Percentiles rank a stretch among this genome's conserved stretches.
Evolutionary conservation across 139 green algal species (phyloP).

Genomic region (Picochlorum sp.): DNA sequence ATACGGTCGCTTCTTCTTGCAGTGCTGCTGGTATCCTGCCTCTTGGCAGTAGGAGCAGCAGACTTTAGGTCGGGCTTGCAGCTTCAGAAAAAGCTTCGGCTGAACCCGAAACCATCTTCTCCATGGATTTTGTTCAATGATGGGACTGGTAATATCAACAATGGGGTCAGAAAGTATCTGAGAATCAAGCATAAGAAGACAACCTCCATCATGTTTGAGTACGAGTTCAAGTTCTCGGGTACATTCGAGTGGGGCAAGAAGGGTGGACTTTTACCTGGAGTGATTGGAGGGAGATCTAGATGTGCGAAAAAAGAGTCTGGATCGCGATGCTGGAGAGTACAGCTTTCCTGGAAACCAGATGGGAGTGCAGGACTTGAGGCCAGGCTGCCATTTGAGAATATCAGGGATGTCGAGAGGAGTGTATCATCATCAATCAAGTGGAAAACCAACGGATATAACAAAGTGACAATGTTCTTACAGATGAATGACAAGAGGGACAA

Average conservation of each 20-base stretch:
- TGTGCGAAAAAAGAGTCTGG: neutral
- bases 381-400: neutral
- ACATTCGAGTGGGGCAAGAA: neutral
- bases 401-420: neutral
- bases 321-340: neutral
- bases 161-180: neutral
- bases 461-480: neutral
- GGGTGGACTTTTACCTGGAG: neutral
- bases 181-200: conserved; percentile 1
- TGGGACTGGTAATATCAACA: neutral
- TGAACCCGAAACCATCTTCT: no score
- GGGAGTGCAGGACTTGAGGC: neutral
- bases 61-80: no score
- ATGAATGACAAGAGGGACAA: neutral
- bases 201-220: neutral
- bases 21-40: no score
- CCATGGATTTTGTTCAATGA: no score
- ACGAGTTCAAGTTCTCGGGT: neutral
- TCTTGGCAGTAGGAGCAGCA: no score
- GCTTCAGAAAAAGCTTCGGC: no score
- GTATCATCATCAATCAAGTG: neutral
- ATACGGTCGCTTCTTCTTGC: no score
- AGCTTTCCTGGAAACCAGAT: neutral
- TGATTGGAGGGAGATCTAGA: neutral
- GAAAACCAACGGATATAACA: neutral